Percentiles rank a stretch among this genome's conserved stretches.
Conservation (phyloP, 31 red algal genomes). For the Asparagopsis taxiformis region DNA sequence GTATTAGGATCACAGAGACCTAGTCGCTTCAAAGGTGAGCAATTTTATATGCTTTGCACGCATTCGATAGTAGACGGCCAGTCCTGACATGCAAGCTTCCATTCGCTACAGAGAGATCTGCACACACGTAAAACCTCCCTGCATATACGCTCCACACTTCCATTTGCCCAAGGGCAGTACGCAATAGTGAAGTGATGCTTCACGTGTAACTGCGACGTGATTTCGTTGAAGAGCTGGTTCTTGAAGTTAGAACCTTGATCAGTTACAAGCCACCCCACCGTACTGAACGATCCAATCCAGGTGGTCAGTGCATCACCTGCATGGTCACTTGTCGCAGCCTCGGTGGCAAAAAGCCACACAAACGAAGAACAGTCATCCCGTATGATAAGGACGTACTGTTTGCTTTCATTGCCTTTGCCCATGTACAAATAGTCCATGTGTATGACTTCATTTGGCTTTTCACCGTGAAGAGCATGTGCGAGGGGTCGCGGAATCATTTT, state of each 20-base stretch:
- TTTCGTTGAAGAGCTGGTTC: background rate
- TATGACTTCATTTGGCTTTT: conserved; percentile 35
- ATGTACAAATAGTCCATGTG: conserved; percentile 46
- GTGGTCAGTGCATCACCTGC: conserved; percentile 1
- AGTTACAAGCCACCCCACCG: conserved; percentile 6
- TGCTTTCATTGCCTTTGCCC: background rate
- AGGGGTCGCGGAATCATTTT: conserved; percentile 6
- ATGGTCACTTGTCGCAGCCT: background rate
- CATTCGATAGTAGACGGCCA: conserved; percentile 15
- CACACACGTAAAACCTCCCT: background rate
- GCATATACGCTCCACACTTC: background rate
- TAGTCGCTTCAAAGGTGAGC: conserved; percentile 20
- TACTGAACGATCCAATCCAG: conserved; percentile 8
- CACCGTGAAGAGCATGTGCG: conserved; percentile 9
- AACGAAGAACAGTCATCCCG: conserved; percentile 16
- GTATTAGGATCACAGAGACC: background rate
- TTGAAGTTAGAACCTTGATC: conserved; percentile 21
- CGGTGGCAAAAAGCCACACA: conserved; percentile 4
- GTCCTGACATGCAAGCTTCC: background rate
- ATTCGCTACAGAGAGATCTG: background rate
- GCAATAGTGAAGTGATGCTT: conserved; percentile 8
- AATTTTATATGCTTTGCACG: conserved; percentile 38
- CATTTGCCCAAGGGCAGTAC: background rate
- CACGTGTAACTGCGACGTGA: background rate
- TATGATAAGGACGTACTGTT: conserved; percentile 27